Evolutionary conservation across 2,329 filamentous ascomycete genomes (phyloP).

Genomic region (Leptoxyphium fumago): DNA sequence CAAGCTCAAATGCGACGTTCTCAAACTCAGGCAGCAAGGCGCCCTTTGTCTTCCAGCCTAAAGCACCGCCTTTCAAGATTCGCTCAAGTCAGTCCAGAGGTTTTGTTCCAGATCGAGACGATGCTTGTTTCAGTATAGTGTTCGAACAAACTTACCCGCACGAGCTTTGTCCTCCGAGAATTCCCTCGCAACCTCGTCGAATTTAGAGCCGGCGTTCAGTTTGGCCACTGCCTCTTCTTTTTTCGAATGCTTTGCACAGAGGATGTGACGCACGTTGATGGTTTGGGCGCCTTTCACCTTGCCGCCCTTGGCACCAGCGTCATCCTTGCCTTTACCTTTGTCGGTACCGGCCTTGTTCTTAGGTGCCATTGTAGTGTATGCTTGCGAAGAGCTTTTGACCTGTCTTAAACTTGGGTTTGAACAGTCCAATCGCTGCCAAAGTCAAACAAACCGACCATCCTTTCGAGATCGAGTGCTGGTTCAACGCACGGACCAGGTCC

Average conservation of each 20-base stretch:
- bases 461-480: too few species aligned
- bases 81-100: too few species aligned
- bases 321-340: conserved; percentile 14
- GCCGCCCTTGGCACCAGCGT: conserved; percentile 16
- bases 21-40: conserved; percentile 55
- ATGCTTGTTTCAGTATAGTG: neutral
- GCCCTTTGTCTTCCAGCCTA: conserved; percentile 61
- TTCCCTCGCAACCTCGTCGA: conserved; percentile 58
- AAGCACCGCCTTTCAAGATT: conserved; percentile 41
- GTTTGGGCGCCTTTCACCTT: conserved; percentile 48
- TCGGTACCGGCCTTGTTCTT: conserved; percentile 14
- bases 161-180: conserved; percentile 67
- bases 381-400: too few species aligned
- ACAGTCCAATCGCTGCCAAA: too few species aligned
- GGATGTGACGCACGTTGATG: conserved; percentile 62
- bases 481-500: too few species aligned
- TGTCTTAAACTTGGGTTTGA: too few species aligned
- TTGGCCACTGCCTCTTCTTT: conserved; percentile 63
- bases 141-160: conserved; percentile 27
- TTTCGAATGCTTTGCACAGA: conserved; percentile 64
- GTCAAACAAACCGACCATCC: too few species aligned
- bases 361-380: conserved; percentile 5
- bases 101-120: conserved; percentile 1
- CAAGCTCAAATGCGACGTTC: conserved; percentile 54
- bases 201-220: conserved; percentile 51